Percentiles rank a stretch among this genome's conserved stretches.
Evolutionary conservation across 2,329 filamentous ascomycete species (phyloP).

Genomic region (Fusarium anguioides): DNA sequence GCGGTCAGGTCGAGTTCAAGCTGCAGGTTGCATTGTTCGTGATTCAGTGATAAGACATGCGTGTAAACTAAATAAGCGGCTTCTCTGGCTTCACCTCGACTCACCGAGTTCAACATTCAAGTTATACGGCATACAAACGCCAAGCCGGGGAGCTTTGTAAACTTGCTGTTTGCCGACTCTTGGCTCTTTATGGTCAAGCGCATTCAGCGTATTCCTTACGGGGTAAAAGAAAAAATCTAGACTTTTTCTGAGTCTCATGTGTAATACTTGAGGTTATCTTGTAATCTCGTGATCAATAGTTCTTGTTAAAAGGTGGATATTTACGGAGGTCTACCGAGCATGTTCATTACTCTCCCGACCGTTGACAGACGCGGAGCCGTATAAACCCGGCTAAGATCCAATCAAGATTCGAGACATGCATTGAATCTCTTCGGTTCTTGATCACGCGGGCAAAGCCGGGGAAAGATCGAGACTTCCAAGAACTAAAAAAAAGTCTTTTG

Average conservation of each 20-base stretch:
- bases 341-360: slow-evolving; percentile 10
- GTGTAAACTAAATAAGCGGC: not conserved
- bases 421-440: not conserved
- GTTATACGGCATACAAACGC: slow-evolving; percentile 6
- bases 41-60: not conserved
- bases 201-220: slow-evolving; percentile 13
- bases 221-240: slow-evolving; percentile 9
- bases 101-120: slow-evolving; percentile 19
- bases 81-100: slow-evolving; percentile 27
- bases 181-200: slow-evolving; percentile 7
- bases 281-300: slow-evolving; percentile 24
- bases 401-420: not conserved
- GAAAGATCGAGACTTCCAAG: slow-evolving; percentile 34
- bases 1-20: not conserved
- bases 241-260: not conserved
- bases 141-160: slow-evolving; percentile 16
- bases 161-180: slow-evolving; percentile 1
- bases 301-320: not conserved
- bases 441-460: slow-evolving; percentile 44
- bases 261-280: slow-evolving; percentile 1
- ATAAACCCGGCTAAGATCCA: slow-evolving; percentile 11
- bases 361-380: not conserved
- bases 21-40: not conserved
- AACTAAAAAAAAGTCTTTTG: slow-evolving; percentile 24
- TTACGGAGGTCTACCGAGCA: slow-evolving; percentile 36